These are phyloP conservation scores for Botrytis elliptica DNA, from an alignment of 2,329 filamentous ascomycete species.

Conservation along the genomic window DNA sequence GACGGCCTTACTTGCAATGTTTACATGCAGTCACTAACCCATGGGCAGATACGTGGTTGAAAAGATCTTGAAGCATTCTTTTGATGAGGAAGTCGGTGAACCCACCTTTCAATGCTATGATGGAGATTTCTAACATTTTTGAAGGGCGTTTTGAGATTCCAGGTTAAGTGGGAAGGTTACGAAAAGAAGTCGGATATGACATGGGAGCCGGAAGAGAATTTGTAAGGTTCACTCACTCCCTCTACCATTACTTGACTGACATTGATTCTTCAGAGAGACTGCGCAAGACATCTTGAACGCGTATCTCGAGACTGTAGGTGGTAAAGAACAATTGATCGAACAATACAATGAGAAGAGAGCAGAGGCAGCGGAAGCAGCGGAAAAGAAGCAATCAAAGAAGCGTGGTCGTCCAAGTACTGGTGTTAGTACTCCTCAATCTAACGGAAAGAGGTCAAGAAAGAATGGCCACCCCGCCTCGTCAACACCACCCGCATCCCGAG, in stretches of 20 bases:
- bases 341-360: conserved; percentile 44
- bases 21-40: conserved; percentile 30
- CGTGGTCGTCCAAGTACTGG: conserved; percentile 50
- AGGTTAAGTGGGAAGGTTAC: conserved; percentile 81
- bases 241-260: conserved; percentile 21
- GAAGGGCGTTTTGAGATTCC: conserved; percentile 54
- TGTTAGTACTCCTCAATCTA: conserved; percentile 26
- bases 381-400: conserved; percentile 57
- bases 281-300: conserved; percentile 60
- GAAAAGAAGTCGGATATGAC: conserved; percentile 68
- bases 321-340: conserved; percentile 55
- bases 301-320: conserved; percentile 64
- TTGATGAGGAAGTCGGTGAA: conserved; percentile 53
- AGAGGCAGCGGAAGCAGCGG: conserved; percentile 25
- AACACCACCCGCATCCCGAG: conserved; percentile 46
- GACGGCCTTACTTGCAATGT: conserved; percentile 23
- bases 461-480: conserved; percentile 31
- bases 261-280: conserved; percentile 47
- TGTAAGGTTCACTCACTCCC: conserved; percentile 45
- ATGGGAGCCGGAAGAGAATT: conserved; percentile 76
- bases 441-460: conserved; percentile 35
- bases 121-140: conserved; percentile 17
- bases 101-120: not conserved
- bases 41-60: conserved; percentile 67
- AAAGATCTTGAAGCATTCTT: conserved; percentile 65